Base-by-base conservation (phyloP, 306 rosid species). In the Inga leiocalycina region DNA sequence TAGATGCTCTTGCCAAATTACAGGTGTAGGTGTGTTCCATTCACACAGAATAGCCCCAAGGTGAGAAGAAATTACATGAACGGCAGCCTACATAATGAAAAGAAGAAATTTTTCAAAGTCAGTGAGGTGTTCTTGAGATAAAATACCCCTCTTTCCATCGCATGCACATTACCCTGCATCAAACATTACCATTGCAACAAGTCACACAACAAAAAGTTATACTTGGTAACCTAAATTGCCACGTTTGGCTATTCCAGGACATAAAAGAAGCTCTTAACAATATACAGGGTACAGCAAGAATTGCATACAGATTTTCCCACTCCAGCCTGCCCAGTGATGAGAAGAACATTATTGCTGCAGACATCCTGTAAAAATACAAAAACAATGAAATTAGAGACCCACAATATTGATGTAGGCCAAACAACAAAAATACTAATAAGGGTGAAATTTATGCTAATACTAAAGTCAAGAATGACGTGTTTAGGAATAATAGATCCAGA, bases 11-110 rank as follows among this genome's bases (percentile, higher is more conserved):
- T 90, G 92, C 99, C 99, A 96, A 84, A 91, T 70, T 48, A 89
- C 87, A 57, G 97, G 98, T n/a, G 98, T 93, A 81, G 99, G 98
- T 17, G 98, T 89, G 77, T 90, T 89, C 98, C 99, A 96, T 81
- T 95, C 94, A 82, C 87, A 91, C 80, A 95, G 88, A 69, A 71
- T 65, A 6, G 93, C 94, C 68, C 96, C 92, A 84, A 93, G 88
- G 82, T 88, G 94, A 79, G 97, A 91, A 81, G 97, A 94, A 85
- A 96, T 87, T 59, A 77, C 92, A 67, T 88, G 91, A 82, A 96
- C 49, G 66, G 97, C 81, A 74, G 93, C 93, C 99, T 96, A 49
- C 81, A 79, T 65, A 70, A 83, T 61, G 79, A 85, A 79, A 49
- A 80, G 85, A 82, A 82, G 17, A 76, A 57, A 76, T 57, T 46